Base-by-base conservation (phyloP, 345 rosid genomes). In the Citrus sp. region DNA sequence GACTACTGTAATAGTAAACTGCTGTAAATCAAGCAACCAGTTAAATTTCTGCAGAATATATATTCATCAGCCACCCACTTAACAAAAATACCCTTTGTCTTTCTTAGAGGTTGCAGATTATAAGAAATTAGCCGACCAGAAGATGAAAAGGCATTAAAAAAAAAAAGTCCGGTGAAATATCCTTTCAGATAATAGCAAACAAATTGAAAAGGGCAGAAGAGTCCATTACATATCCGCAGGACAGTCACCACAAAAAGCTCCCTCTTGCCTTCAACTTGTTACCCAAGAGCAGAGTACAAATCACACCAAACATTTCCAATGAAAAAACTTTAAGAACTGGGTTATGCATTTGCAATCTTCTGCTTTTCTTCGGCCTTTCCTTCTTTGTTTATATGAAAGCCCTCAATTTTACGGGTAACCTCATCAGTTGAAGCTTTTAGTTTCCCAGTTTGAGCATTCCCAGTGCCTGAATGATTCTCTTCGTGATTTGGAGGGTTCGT, bases 401-500 rank as follows among this genome's bases (percentile, higher is more conserved):
- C 83, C 79, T 82, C 85, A 16, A 85, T 55, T 65, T 80, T 85
- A 28, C 37, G 51, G 32, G 78, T 49, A 16, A 85, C 69, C 32
- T 85, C 87, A 71, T 85, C 87, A 6, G 77, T 73, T 34, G 72
- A 76, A 10, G 40, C 77, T 79, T 77, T 85, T 27, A 73, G 77
- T 70, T 85, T 79, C 61, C 79, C 85, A 46, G 51, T 46, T 46
- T 46, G 51, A 27, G 79, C 81, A 12, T 82, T 82, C 61, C 79
- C 75, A 12, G 83, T 22, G 62, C 54, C 73, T 24, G 74, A 70
- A 62, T 76, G 80, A 71, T 49, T 82, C 83, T 87, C 87, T 1
- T 78, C 78, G 4, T 69, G 69, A 80, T 32, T 76, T 32, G 82
- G 74, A 10, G 91, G 93, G 14, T 84, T 82, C 0, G 81, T 83